Percentiles rank a stretch among this genome's conserved stretches.
Conservation (phyloP, 2,329 filamentous ascomycete genomes). For the Aureobasidium sp. region DNA sequence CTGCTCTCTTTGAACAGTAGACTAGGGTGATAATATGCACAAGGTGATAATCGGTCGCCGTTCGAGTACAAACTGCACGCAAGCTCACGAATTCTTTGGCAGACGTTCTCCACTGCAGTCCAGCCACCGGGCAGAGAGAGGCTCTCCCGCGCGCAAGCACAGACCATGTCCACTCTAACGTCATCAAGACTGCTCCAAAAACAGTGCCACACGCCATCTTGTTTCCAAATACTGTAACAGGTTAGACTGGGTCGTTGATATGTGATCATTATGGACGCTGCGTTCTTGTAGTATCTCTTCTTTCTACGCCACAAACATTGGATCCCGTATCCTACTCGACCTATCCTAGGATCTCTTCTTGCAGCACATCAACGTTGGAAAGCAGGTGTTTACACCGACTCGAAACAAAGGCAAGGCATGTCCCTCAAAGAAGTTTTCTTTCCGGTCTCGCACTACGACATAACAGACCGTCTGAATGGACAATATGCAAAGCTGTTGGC, state of each 20-base stretch:
- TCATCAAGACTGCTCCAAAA: not conserved
- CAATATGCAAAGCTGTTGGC: conserved; percentile 31
- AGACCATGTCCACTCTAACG: not conserved
- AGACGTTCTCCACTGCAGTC: conserved; percentile 4
- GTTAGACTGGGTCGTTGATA: not conserved
- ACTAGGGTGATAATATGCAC: not conserved
- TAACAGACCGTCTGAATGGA: conserved; percentile 17
- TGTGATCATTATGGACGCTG: not conserved
- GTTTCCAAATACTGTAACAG: conserved; percentile 5
- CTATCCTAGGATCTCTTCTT: not conserved
- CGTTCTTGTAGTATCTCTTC: not conserved
- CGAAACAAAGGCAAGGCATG: not conserved
- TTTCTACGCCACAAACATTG: not conserved
- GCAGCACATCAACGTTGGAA: not conserved
- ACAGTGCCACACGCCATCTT: not conserved
- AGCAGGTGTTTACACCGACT: not conserved
- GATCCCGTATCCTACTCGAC: not conserved
- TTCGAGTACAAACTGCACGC: not conserved
- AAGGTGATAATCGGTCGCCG: not conserved
- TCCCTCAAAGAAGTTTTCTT: not conserved
- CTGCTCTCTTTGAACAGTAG: not conserved
- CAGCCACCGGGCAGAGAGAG: not conserved
- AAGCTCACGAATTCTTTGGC: conserved; percentile 6
- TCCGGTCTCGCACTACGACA: conserved; percentile 9
- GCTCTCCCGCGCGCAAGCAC: not conserved